Conservation (phyloP, 2,329 filamentous ascomycete genomes). For the Hypoxylon sp. region DNA sequence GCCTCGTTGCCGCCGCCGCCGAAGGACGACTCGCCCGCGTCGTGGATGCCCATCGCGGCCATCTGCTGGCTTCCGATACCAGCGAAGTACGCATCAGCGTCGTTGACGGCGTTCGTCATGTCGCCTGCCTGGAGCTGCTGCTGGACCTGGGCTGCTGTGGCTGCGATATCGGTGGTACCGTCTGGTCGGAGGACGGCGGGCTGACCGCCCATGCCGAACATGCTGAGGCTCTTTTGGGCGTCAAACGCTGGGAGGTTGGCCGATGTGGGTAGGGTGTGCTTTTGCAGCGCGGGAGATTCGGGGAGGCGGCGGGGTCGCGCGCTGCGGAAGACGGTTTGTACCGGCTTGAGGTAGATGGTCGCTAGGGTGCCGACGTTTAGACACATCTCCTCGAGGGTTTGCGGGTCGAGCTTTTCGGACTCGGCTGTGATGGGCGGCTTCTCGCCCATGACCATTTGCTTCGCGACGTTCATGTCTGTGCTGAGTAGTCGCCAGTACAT, state of each 20-base stretch:
- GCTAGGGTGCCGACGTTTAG: constrained; percentile 94
- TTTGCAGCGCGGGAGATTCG: constrained; percentile 87
- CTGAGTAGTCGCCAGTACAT: constrained; percentile 99
- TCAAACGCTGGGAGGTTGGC: constrained; percentile 59
- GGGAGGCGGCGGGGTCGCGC: constrained; percentile 81
- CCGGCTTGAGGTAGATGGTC: constrained; percentile 96
- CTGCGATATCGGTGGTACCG: constrained; percentile 22
- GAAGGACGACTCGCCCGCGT: constrained; percentile 71
- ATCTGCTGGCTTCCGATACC: constrained; percentile 78
- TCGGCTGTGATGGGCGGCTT: constrained; percentile 97
- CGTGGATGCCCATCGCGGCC: constrained; percentile 73
- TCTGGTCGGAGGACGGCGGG: constrained; percentile 58
- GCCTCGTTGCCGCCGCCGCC: constrained; percentile 64
- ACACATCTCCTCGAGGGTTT: constrained; percentile 95
- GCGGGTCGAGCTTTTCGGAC: constrained; percentile 89
- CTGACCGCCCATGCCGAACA: constrained; percentile 64
- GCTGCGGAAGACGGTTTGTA: constrained; percentile 94
- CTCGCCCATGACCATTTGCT: constrained; percentile 92
- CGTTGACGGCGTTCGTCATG: constrained; percentile 76
- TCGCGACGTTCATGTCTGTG: constrained; percentile 87
- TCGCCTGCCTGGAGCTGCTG: constrained; percentile 51
- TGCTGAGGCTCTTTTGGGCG: constrained; percentile 67
- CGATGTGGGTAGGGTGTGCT: constrained; percentile 68
- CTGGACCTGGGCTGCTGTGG: not conserved
- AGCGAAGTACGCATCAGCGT: constrained; percentile 90